A percentile compares a stretch with the other conserved stretches of the same genome.
phyloP scores from a whole-genome alignment of 257 asterid genomes.

The Anisodus acutangulus region DNA sequence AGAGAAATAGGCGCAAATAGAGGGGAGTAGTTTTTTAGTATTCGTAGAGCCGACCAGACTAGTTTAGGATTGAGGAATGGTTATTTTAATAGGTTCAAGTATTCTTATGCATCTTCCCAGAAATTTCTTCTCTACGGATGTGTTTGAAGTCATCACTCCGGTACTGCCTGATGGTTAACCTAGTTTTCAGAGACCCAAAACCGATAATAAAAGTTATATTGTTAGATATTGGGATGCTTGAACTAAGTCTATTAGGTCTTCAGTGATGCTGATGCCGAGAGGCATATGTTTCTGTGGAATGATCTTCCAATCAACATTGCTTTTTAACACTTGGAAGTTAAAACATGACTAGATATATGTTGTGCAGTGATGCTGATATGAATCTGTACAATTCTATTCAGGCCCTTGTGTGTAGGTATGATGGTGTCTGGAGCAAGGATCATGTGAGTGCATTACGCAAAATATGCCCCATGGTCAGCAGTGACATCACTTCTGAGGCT shows the following conservation, averaged over 20 bases:
- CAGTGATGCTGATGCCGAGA: constrained; percentile 4
- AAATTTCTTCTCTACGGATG: not conserved
- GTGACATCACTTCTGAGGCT: constrained; percentile 78
- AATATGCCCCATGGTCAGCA: constrained; percentile 95
- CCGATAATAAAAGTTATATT: not conserved
- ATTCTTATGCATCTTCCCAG: not conserved
- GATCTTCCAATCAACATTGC: not conserved
- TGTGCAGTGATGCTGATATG: constrained; percentile 38
- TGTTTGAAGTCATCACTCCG: not conserved
- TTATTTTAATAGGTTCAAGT: not conserved
- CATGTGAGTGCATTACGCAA: constrained; percentile 84
- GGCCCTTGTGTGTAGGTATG: constrained; percentile 96
- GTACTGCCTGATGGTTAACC: not conserved
- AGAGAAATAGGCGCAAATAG: not conserved
- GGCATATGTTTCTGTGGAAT: not conserved
- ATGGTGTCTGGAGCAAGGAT: constrained; percentile 96
- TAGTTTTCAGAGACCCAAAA: not conserved
- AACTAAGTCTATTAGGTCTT: constrained; percentile 8
- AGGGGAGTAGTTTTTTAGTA: not conserved
- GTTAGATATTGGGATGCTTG: not conserved
- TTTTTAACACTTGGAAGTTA: not conserved
- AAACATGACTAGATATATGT: not conserved
- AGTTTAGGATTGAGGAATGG: not conserved
- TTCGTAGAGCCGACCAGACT: not conserved
- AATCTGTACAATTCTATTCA: constrained; percentile 40